Conservation (phyloP, 2,329 filamentous ascomycete genomes). For the Aphanocladium album region DNA sequence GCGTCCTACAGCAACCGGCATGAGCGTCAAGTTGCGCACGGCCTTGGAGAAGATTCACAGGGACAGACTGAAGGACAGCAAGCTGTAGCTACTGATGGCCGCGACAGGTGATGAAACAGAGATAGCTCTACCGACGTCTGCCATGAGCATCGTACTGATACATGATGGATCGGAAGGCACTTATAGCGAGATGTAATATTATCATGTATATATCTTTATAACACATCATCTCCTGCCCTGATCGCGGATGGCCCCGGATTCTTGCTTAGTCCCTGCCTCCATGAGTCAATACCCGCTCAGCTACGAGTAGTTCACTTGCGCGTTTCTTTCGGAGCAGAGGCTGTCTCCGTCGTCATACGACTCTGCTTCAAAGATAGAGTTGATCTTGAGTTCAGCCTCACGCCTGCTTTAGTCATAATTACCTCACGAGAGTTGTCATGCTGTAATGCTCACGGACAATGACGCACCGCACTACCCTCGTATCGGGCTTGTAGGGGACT, state of each 20-base stretch:
- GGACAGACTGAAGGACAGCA: slow-evolving; percentile 12
- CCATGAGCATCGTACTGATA: not conserved
- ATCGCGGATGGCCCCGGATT: not conserved
- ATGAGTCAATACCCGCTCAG: not conserved
- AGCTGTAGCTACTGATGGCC: slow-evolving; percentile 5
- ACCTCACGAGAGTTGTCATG: too few relatives aligned
- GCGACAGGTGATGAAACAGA: not conserved
- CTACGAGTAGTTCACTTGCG: not conserved
- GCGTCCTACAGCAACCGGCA: slow-evolving; percentile 60
- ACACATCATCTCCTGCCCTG: not conserved
- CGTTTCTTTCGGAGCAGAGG: not conserved
- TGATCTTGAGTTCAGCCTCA: too few relatives aligned
- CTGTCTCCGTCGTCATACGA: not conserved
- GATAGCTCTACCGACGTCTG: not conserved
- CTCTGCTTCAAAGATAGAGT: too few relatives aligned
- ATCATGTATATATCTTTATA: not conserved
- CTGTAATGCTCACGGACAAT: too few relatives aligned
- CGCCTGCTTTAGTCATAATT: too few relatives aligned
- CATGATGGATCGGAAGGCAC: not conserved
- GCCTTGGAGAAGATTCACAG: slow-evolving; percentile 51
- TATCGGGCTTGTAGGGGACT: too few relatives aligned
- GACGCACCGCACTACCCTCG: too few relatives aligned
- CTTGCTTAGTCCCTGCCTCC: not conserved
- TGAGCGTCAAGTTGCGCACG: slow-evolving; percentile 53
- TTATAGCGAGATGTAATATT: not conserved